phyloP scores from a whole-genome alignment of 164 flowering plant species.

The Berberis thunbergii region DNA sequence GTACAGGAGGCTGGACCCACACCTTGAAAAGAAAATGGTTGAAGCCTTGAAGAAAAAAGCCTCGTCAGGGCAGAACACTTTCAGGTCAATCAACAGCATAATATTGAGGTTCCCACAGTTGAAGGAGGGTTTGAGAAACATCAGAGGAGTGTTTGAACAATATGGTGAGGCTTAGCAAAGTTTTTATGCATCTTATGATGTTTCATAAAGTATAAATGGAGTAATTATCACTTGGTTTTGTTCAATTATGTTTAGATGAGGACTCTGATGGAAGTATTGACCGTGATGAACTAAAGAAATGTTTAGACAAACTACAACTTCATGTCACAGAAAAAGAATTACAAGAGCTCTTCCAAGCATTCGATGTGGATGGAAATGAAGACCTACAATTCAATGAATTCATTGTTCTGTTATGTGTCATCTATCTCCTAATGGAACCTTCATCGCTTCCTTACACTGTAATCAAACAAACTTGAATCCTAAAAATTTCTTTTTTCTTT shows the following conservation, averaged over 20 bases:
- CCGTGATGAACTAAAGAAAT: constrained; percentile 45
- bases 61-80: constrained; percentile 24
- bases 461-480: constrained; percentile 4
- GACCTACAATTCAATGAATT: constrained; percentile 70
- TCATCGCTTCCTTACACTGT: constrained; percentile 23
- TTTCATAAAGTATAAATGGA: neutral
- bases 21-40: constrained; percentile 49
- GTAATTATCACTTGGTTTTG: neutral
- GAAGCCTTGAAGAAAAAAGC: constrained; percentile 39
- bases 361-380: constrained; percentile 48
- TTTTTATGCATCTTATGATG: neutral
- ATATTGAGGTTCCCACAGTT: constrained; percentile 62
- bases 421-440: constrained; percentile 49
- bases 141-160: constrained; percentile 47
- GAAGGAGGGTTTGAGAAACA: constrained; percentile 43
- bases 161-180: constrained; percentile 39
- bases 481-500: neutral
- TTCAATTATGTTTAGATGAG: constrained; percentile 31
- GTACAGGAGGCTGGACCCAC: constrained; percentile 40
- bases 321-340: constrained; percentile 41
- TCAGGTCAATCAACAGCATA: constrained; percentile 53
- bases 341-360: constrained; percentile 46
- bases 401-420: constrained; percentile 63
- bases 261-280: constrained; percentile 57
- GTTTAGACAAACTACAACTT: constrained; percentile 41